phyloP scores from a whole-genome alignment of 2,329 filamentous ascomycete species.

The Phyllosticta paracitricarpa region DNA sequence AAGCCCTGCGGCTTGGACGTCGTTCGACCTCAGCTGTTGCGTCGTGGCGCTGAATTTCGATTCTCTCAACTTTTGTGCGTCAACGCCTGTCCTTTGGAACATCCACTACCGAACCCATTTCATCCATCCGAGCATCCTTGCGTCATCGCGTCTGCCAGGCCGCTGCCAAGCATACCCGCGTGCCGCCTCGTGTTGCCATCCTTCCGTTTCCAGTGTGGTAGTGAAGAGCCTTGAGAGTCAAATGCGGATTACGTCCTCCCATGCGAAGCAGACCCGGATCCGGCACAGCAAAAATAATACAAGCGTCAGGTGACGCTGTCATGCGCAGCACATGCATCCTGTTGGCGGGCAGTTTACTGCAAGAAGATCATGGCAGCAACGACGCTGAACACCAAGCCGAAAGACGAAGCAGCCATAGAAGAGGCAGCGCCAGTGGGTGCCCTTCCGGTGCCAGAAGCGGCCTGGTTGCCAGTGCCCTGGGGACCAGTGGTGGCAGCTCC shows the following conservation, averaged over 20 bases:
- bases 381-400: slow-evolving; percentile 32
- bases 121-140: background rate
- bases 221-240: background rate
- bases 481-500: slow-evolving; percentile 16
- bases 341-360: slow-evolving; percentile 19
- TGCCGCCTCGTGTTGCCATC: background rate
- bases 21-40: background rate
- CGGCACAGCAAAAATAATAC: background rate
- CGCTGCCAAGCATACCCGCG: background rate
- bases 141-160: background rate
- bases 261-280: background rate
- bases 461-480: slow-evolving; percentile 12
- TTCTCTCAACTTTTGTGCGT: background rate
- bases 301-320: background rate
- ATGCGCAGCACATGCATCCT: background rate
- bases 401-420: slow-evolving; percentile 23
- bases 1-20: background rate
- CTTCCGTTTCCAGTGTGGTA: background rate
- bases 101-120: background rate
- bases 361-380: slow-evolving; percentile 33
- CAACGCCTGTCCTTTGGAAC: background rate
- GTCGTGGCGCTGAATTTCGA: background rate
- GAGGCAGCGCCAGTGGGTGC: slow-evolving; percentile 18
- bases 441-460: slow-evolving; percentile 14
- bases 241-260: background rate